A percentile compares a stretch with the other conserved stretches of the same genome.
phyloP scores from a whole-genome alignment of 306 rosid species.

The Trifolium dubium region DNA sequence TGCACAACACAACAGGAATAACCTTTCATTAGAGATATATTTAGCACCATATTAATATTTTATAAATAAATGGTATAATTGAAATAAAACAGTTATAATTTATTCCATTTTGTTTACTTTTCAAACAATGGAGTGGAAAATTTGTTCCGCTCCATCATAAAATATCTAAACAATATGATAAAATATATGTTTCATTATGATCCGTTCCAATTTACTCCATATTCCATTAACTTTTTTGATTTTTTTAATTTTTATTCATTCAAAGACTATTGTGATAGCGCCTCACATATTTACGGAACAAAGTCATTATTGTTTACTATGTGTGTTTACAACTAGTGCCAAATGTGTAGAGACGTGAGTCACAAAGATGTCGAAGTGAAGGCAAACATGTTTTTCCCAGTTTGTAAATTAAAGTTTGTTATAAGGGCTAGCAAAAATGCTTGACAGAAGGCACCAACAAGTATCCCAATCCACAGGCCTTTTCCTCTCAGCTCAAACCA shows the following conservation, averaged over 20 bases:
- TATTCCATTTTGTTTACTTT: no score
- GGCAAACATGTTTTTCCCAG: constrained; percentile 71
- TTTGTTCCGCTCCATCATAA: no score
- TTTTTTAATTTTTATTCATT: background rate
- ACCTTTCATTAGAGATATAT: background rate
- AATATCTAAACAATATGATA: no score
- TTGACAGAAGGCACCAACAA: constrained; percentile 62
- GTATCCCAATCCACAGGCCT: constrained; percentile 80
- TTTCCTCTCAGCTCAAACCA: constrained; percentile 56
- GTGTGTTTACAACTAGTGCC: background rate
- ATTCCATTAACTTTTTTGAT: no score
- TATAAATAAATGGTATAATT: no score
- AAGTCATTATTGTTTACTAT: background rate
- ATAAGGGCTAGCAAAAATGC: constrained; percentile 50
- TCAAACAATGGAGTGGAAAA: no score
- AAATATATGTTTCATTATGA: no score
- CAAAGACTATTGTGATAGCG: background rate
- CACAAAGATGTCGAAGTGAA: constrained; percentile 22
- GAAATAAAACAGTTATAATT: no score
- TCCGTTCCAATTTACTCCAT: no score
- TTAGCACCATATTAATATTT: no score
- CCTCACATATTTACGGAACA: background rate
- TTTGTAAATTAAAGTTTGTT: constrained; percentile 54
- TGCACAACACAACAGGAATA: constrained; percentile 40
- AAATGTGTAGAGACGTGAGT: background rate